phyloP scores from a whole-genome alignment of 2,329 filamentous ascomycete species.

The Penicillium sp. region DNA sequence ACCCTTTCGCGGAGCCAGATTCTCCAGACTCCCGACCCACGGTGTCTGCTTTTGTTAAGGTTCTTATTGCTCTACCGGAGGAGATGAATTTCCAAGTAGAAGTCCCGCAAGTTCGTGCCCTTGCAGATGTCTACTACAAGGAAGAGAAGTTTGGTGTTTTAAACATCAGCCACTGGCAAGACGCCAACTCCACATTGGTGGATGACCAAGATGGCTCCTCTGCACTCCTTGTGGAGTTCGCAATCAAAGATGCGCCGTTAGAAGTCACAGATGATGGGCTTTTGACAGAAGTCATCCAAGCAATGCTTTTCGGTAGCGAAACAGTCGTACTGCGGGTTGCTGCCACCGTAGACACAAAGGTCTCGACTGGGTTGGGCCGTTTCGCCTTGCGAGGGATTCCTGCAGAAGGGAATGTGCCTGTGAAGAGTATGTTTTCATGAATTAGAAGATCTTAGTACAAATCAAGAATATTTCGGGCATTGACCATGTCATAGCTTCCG shows the following conservation, averaged over 20 bases:
- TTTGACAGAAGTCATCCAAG: constrained; percentile 71
- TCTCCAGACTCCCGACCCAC: constrained; percentile 64
- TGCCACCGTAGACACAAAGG: constrained; percentile 71
- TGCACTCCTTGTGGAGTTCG: constrained; percentile 63
- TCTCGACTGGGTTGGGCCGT: constrained; percentile 71
- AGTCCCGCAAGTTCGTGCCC: constrained; percentile 66
- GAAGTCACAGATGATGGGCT: constrained; percentile 71
- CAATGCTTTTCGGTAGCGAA: constrained; percentile 64
- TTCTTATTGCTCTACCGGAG: constrained; percentile 67
- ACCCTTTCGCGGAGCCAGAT: constrained; percentile 66
- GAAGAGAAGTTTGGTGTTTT: constrained; percentile 70
- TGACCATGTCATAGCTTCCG: constrained; percentile 46
- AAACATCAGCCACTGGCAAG: constrained; percentile 71
- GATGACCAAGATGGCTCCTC: constrained; percentile 52
- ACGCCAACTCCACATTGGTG: constrained; percentile 67
- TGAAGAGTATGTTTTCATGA: constrained; percentile 70
- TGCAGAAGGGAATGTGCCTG: constrained; percentile 69
- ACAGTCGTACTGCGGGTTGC: constrained; percentile 64
- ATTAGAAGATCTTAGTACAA: constrained; percentile 16
- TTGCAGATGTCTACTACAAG: constrained; percentile 72
- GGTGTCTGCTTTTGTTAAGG: constrained; percentile 74
- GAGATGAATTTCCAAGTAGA: constrained; percentile 80
- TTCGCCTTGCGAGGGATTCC: constrained; percentile 76
- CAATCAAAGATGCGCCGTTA: constrained; percentile 68
- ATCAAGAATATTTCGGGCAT: constrained; percentile 14